Conservation (phyloP, 306 rosid species). For the Prunus padus region DNA sequence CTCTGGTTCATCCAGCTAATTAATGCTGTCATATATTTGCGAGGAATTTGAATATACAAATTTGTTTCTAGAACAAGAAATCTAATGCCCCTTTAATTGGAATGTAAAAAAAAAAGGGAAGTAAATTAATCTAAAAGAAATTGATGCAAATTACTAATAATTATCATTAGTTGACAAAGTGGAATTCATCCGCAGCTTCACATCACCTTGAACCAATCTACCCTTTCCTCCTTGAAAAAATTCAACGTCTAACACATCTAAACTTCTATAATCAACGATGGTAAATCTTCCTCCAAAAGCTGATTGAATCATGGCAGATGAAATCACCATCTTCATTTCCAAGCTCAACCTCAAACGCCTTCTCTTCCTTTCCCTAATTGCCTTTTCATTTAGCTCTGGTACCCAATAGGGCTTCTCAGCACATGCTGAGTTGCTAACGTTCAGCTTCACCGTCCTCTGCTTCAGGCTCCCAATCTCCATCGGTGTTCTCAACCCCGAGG, state of each 20-base stretch:
- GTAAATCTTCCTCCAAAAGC: neutral
- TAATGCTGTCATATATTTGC: too few species aligned
- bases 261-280: neutral
- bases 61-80: neutral
- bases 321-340: slow-evolving; percentile 1
- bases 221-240: neutral
- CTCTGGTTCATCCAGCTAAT: neutral
- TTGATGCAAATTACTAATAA: neutral
- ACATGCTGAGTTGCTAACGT: neutral
- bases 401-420: too few species aligned
- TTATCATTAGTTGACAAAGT: neutral
- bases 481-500: neutral
- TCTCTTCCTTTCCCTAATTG: neutral
- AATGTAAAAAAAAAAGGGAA: too few species aligned
- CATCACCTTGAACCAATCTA: neutral
- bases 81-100: neutral
- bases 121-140: neutral
- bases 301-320: neutral
- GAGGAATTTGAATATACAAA: neutral
- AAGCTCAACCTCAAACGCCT: neutral
- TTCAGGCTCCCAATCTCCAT: neutral
- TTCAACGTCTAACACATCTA: neutral
- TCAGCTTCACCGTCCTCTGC: neutral
- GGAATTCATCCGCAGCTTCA: neutral
- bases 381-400: neutral